Evolutionary conservation across 495 filamentous ascomycete genomes (phyloP), one percentile per base, ranked within the genome.

Genomic region (Aspergillus biplanus): DNA sequence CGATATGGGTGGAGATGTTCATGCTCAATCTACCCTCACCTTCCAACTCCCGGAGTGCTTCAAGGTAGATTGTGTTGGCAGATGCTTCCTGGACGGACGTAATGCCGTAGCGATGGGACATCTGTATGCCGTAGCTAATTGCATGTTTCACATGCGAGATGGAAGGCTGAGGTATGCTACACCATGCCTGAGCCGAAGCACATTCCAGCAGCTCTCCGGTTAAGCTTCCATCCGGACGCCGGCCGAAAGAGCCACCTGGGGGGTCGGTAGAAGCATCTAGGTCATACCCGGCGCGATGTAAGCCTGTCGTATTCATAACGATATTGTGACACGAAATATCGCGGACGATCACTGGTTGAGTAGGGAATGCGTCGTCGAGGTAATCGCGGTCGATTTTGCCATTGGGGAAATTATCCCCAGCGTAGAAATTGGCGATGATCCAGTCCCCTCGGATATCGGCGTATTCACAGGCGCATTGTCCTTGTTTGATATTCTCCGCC

Each of bases 61-160:
- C 31, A 3, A 61, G 33, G 5, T 39, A 44, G 1, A 61, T 15
- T 7, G 46, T 42, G 13, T 32, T 61, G 16, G 58, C 58, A 6
- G 58, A 42, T 6, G 58, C 58, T 2, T 61, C 58, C 49, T 61
- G 58, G 18, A n/a, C 33, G 15, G 58, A 61, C 16, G 58, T 61
- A 13, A 61, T 52, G 4, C 58, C 58, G 42, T 31, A 39, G 8
- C 34, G 49, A 46, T 61, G 58, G 4, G 16, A 52, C 11, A 39
- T 35, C 8, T 2, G 4, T 9, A 54, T 33, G 48, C 33, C 58
- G 8, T 52, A 35, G 7, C 49, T 18, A 12, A 61, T 21, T 6
- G 47, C 48, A 7, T 21, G 15, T n/a, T 61, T 61, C 5, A 54
- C n/a, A 15, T 61, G 34, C 7, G 48, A 48, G 8, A 44, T 7